Evolutionary conservation across 2,329 filamentous ascomycete genomes (phyloP), one percentile per base, ranked within the genome.

Genomic region (Monosporascus sp.): DNA sequence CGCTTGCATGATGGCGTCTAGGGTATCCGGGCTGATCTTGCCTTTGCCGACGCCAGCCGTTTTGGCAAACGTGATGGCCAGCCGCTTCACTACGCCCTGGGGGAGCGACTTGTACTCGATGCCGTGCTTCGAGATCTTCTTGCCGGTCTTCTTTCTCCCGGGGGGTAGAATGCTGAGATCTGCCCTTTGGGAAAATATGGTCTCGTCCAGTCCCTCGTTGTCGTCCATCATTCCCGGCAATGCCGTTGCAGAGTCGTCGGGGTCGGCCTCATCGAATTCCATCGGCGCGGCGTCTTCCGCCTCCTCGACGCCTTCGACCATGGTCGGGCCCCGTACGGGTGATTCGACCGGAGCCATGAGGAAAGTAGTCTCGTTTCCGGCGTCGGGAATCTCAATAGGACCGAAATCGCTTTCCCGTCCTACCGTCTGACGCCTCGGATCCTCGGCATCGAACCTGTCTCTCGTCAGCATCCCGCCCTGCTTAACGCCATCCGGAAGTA

Each of bases 41-140:
- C 82, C 75, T 61, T 87, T 89, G 60, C 79, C 79, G 9, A 79
- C 75, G 20, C 85, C 84, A 45, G 85, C 82, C 4, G 82, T 82
- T 61, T 85, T 83, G 20, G 87, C 80, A 63, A 90, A 89, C 1
- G 81, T 86, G 36, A 85, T 86, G 7, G 87, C 86, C 2, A 90
- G 72, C 57, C 83, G 79, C 70, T 92, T 93, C 49, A 96, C 84
- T 20, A 92, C 83, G 0, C 83, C 79, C 1, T 80, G 73, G 2
- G 91, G 89, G 43, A 96, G 73, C 1, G 86, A 85, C 1, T 89
- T 88, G 59, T 92, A 91, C 56, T 87, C 81, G 49, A 88, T 83
- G 25, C 89, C 89, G 64, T 91, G 77, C 48, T 80, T 80, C 0
- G 90, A 95, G 48, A 83, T 77, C 58, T 81, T 79, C 60, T 82